Evolutionary conservation across 2,329 filamentous ascomycete species (phyloP).

Genomic region (Knoxdaviesia proteae): DNA sequence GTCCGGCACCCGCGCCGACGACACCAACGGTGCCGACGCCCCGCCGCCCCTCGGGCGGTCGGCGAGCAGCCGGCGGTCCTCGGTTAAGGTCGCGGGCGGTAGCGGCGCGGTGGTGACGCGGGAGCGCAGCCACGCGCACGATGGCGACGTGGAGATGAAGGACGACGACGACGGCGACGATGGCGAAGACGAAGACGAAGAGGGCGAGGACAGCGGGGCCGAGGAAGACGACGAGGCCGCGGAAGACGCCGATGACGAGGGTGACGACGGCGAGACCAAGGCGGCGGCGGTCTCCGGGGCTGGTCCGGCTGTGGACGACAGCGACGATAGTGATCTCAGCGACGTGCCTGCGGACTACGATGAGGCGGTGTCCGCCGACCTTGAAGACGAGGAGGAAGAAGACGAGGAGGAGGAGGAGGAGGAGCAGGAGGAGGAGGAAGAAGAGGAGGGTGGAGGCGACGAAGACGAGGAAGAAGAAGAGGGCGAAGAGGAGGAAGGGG

Average conservation of each 20-base stretch:
- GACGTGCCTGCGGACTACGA: constrained; percentile 39
- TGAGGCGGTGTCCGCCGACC: constrained; percentile 17
- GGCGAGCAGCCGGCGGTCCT: too few species aligned
- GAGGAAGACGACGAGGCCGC: constrained; percentile 10
- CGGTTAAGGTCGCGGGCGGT: too few species aligned
- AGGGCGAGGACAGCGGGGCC: constrained; percentile 11
- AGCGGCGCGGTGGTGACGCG: too few species aligned
- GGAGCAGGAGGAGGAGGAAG: constrained; percentile 5
- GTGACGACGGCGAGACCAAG: constrained; percentile 11
- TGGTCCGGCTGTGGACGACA: constrained; percentile 20
- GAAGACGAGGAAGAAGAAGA: constrained; percentile 9
- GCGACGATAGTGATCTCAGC: constrained; percentile 50
- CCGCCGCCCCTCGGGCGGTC: too few species aligned
- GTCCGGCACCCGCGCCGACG: not conserved
- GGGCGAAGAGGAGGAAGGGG: constrained; percentile 9
- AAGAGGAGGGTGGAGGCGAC: constrained; percentile 7
- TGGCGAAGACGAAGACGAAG: constrained; percentile 8
- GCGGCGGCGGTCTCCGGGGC: constrained; percentile 9
- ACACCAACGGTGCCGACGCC: too few species aligned
- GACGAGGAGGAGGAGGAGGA: constrained; percentile 6
- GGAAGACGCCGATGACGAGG: constrained; percentile 12
- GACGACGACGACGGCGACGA: constrained; percentile 14
- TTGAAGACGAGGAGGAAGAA: constrained; percentile 4
- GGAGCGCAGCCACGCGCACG: constrained; percentile 6
- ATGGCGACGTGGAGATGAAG: constrained; percentile 22